Conservation (phyloP, 176 grass and related monocot genomes). For the Phragmites australis region DNA sequence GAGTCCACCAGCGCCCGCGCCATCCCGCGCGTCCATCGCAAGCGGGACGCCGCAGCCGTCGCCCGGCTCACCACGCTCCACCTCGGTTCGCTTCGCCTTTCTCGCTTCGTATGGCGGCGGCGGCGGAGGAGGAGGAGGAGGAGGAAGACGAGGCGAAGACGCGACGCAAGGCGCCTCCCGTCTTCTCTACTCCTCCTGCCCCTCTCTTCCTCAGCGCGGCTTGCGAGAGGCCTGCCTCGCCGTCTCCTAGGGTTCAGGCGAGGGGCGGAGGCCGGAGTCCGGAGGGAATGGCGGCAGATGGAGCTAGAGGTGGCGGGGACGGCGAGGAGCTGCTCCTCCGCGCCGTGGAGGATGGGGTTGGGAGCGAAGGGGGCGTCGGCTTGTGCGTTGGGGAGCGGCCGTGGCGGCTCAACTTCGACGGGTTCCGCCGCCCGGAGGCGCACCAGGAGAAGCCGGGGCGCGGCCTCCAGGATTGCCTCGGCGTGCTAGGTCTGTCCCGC, state of each 20-base stretch:
- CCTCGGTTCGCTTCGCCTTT: not conserved
- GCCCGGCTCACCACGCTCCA: not conserved
- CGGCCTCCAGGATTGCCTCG: constrained; percentile 64
- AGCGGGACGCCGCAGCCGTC: not conserved
- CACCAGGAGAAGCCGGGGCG: constrained; percentile 51
- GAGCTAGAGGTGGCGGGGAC: constrained; percentile 3
- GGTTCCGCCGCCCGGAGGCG: constrained; percentile 42
- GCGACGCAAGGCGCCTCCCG: not conserved
- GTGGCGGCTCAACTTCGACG: constrained; percentile 73
- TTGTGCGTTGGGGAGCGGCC: constrained; percentile 37
- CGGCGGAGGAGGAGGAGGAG: not conserved
- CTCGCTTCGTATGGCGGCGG: not conserved
- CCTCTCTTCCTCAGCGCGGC: not conserved
- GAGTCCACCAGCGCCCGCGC: not conserved
- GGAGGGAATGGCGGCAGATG: constrained; percentile 29
- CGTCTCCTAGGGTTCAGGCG: not conserved
- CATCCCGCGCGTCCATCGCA: not conserved
- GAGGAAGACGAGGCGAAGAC: not conserved
- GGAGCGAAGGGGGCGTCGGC: not conserved
- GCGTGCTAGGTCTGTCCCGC: constrained; percentile 51
- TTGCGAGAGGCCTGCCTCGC: not conserved
- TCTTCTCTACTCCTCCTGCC: not conserved
- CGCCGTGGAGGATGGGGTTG: constrained; percentile 21
- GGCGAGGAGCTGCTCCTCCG: constrained; percentile 57
- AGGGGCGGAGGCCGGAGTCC: not conserved